These are phyloP conservation scores for Entophlyctis luteolus DNA, from an alignment of 192 early-diverging fungal genomes.

Conservation along the genomic window DNA sequence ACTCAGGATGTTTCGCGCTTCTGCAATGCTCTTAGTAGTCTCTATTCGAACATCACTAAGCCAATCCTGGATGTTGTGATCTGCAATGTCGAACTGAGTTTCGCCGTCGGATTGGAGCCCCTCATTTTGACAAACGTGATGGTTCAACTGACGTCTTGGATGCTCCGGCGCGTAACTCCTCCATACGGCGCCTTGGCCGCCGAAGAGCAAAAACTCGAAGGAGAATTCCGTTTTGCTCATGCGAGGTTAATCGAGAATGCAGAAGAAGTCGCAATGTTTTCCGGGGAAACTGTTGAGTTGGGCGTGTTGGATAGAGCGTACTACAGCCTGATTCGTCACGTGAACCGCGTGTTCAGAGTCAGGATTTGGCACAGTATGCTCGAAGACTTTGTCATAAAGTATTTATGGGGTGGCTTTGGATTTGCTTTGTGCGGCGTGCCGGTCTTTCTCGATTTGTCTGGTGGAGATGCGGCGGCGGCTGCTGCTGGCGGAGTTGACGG, in stretches of 20 bases:
- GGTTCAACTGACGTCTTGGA: slow-evolving; percentile 70
- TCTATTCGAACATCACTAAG: slow-evolving; percentile 91
- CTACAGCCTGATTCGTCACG: slow-evolving; percentile 74
- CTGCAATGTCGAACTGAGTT: slow-evolving; percentile 83
- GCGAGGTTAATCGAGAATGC: slow-evolving; percentile 91
- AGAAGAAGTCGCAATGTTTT: slow-evolving; percentile 91
- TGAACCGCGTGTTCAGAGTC: slow-evolving; percentile 79
- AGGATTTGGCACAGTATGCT: slow-evolving; percentile 91
- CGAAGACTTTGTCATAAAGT: slow-evolving; percentile 98
- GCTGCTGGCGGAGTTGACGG: slow-evolving; percentile 49
- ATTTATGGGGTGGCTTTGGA: slow-evolving; percentile 94
- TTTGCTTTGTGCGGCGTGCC: slow-evolving; percentile 81
- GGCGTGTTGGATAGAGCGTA: slow-evolving; percentile 75
- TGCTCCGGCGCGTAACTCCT: slow-evolving; percentile 81
- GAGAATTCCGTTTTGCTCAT: slow-evolving; percentile 93
- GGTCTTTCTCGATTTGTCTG: slow-evolving; percentile 63
- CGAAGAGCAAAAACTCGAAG: slow-evolving; percentile 82
- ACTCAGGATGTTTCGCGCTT: slow-evolving; percentile 90
- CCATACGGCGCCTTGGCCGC: slow-evolving; percentile 96
- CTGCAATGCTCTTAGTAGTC: slow-evolving; percentile 74
- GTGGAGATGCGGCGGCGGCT: not conserved
- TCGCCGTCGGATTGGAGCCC: slow-evolving; percentile 80
- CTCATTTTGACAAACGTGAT: slow-evolving; percentile 77
- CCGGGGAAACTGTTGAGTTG: slow-evolving; percentile 80
- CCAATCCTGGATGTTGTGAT: slow-evolving; percentile 90